Conservation (phyloP, 2,329 filamentous ascomycete species). For the Tolypocladium guangdongense region DNA sequence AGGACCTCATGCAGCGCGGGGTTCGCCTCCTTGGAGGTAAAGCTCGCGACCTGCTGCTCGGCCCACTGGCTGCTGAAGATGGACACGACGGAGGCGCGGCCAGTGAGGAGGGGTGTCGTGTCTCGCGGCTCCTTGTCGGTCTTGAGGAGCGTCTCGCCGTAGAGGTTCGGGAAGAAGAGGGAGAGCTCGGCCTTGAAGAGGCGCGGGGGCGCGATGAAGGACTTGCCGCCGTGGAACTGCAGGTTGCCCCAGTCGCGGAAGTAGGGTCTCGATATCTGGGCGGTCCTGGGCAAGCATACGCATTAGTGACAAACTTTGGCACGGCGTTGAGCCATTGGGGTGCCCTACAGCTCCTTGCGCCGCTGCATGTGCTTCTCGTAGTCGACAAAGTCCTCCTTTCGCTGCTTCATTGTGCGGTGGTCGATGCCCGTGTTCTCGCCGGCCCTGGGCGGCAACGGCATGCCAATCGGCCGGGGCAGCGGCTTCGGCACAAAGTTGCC, state of each 20-base stretch:
- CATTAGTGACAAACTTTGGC: not conserved
- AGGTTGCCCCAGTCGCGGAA: slow-evolving; percentile 94
- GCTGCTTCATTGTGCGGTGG: slow-evolving; percentile 52
- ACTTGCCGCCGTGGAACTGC: slow-evolving; percentile 74
- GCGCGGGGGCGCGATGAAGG: slow-evolving; percentile 75
- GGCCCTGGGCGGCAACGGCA: slow-evolving; percentile 57
- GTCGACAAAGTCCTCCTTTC: slow-evolving; percentile 69
- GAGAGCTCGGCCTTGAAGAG: slow-evolving; percentile 74
- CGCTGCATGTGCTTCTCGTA: slow-evolving; percentile 74
- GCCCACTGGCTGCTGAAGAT: slow-evolving; percentile 82
- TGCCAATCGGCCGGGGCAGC: slow-evolving; percentile 68
- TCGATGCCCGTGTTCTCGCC: slow-evolving; percentile 80
- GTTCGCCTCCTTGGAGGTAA: slow-evolving; percentile 55
- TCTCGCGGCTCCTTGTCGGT: slow-evolving; percentile 40
- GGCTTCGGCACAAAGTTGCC: slow-evolving; percentile 46
- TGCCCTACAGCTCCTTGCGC: slow-evolving; percentile 59
- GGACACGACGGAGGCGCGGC: slow-evolving; percentile 66
- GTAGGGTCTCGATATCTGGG: slow-evolving; percentile 75
- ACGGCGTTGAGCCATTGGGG: not conserved
- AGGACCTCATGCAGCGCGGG: slow-evolving; percentile 56
- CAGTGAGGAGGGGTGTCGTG: slow-evolving; percentile 65
- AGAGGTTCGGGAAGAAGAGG: slow-evolving; percentile 89
- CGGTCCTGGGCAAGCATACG: slow-evolving; percentile 38
- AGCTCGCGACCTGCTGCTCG: slow-evolving; percentile 65
- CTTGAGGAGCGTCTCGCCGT: slow-evolving; percentile 63